Percentiles rank a stretch among this genome's conserved stretches.
phyloP scores from a whole-genome alignment of 2,329 filamentous ascomycete species.

The Fusarium sp. region DNA sequence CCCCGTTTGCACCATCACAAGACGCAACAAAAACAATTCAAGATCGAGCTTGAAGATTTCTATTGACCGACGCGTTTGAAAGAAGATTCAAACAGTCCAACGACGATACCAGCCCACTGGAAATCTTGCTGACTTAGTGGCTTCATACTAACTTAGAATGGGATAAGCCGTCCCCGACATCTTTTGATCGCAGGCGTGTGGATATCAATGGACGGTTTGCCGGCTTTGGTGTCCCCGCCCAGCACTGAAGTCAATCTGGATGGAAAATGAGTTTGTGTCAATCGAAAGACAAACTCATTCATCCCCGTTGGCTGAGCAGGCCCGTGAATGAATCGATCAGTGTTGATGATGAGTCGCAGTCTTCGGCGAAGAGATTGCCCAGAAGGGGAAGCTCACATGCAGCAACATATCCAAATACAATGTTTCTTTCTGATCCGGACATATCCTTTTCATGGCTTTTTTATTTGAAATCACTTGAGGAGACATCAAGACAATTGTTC shows the following conservation, averaged over 20 bases:
- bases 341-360: background rate
- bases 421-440: background rate
- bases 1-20: background rate
- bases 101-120: constrained; percentile 26
- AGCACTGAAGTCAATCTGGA: constrained; percentile 22
- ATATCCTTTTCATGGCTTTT: background rate
- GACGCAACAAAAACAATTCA: background rate
- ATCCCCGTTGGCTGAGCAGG: constrained; percentile 14
- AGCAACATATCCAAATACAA: background rate
- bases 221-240: constrained; percentile 13
- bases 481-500: constrained; percentile 1
- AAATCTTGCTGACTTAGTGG: constrained; percentile 29
- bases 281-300: constrained; percentile 19
- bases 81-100: constrained; percentile 4
- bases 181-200: constrained; percentile 32
- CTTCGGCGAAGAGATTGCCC: background rate
- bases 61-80: constrained; percentile 2
- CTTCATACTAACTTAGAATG: constrained; percentile 31
- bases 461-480: background rate
- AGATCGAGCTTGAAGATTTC: background rate
- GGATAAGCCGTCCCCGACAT: constrained; percentile 20
- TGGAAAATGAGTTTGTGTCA: constrained; percentile 28
- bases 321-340: constrained; percentile 2
- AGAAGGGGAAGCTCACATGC: constrained; percentile 9
- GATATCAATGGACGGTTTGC: constrained; percentile 16